Conservation (phyloP, 352 stramenopile species). For the Pythium brachiatum region DNA sequence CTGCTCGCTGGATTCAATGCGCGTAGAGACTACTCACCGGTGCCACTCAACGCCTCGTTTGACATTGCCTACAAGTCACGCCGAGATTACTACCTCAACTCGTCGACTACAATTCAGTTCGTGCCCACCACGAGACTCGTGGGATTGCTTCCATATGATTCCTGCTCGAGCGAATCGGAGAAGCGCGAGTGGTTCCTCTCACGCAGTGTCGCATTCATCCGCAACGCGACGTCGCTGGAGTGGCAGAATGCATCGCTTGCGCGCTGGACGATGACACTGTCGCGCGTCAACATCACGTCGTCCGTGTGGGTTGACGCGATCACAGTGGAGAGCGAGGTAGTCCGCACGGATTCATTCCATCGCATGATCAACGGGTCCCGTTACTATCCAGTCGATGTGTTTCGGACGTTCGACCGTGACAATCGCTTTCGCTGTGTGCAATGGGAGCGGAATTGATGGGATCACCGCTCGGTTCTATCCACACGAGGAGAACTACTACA, state of each 20-base stretch:
- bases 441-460: constrained; percentile 3
- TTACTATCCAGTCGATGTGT: no score
- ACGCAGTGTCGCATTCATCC: background rate
- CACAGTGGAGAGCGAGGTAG: constrained; percentile 22
- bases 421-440: constrained; percentile 17
- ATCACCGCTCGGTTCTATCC: constrained; percentile 2
- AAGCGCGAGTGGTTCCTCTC: background rate
- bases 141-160: background rate
- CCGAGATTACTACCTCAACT: background rate
- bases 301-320: constrained; percentile 21
- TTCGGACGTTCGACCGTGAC: background rate
- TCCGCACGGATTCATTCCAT: no score
- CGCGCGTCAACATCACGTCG: constrained; percentile 11
- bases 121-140: background rate
- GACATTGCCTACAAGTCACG: no score
- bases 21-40: background rate
- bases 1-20: background rate
- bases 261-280: constrained; percentile 11
- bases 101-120: no score
- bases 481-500: background rate
- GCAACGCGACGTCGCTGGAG: background rate
- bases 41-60: constrained; percentile 10
- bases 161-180: background rate
- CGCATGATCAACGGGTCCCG: no score
- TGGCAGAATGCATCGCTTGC: background rate